A percentile compares a stretch with the other conserved stretches of the same genome.
phyloP scores from a whole-genome alignment of 192 early-diverging fungal genomes.

The Chytriomyces sp. region DNA sequence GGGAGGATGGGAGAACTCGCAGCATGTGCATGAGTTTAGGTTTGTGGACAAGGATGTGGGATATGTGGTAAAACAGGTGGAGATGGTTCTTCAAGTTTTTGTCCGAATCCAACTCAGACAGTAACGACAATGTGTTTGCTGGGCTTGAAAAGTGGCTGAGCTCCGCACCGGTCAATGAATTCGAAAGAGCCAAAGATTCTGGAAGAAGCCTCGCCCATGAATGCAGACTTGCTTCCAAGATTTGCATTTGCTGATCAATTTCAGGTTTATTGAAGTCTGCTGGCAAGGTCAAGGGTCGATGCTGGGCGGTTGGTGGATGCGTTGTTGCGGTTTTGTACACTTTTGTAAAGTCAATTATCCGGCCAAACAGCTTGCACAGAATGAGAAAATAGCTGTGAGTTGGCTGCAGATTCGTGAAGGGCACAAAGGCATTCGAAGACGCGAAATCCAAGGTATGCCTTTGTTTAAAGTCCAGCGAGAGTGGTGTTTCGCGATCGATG shows the following conservation, averaged over 20 bases:
- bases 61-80: slow-evolving; percentile 49
- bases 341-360: slow-evolving; percentile 50
- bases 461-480: not conserved
- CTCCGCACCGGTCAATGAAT: not conserved
- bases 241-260: slow-evolving; percentile 31
- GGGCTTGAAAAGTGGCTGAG: not conserved
- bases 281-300: not conserved
- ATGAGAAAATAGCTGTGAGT: slow-evolving; percentile 44
- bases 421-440: slow-evolving; percentile 43
- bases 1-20: slow-evolving; percentile 7
- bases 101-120: not conserved
- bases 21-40: slow-evolving; percentile 46
- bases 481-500: not conserved
- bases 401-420: slow-evolving; percentile 30
- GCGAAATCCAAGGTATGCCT: slow-evolving; percentile 44
- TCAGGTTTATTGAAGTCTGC: not conserved
- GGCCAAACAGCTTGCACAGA: slow-evolving; percentile 53
- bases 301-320: not conserved
- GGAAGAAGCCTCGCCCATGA: slow-evolving; percentile 49
- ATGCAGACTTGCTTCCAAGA: slow-evolving; percentile 46
- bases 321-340: slow-evolving; percentile 24
- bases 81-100: slow-evolving; percentile 18
- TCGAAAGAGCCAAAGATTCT: slow-evolving; percentile 14
- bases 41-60: slow-evolving; percentile 49
- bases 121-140: not conserved